Evolutionary conservation across 495 filamentous ascomycete genomes (phyloP).

Genomic region (Evansstolkia leycettana): DNA sequence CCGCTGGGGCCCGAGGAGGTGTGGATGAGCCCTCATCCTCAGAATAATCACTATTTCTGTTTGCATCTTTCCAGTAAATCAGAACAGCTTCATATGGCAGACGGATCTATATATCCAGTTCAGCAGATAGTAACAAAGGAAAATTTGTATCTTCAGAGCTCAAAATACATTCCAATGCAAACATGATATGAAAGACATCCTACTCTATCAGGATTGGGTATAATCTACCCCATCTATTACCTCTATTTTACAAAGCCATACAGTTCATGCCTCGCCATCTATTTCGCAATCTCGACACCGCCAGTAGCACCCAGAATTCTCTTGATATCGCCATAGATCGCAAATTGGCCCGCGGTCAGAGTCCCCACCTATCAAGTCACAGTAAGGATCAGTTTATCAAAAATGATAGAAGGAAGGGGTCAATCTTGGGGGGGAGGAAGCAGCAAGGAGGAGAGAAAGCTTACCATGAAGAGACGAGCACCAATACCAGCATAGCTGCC

Average conservation of each 20-base stretch:
- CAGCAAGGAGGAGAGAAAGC: slow-evolving; percentile 1
- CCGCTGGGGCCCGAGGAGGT: no score
- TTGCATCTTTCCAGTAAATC: no score
- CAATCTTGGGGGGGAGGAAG: no score
- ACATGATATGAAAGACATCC: neutral
- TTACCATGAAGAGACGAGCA: slow-evolving; percentile 66
- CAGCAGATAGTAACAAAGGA: no score
- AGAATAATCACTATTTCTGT: no score
- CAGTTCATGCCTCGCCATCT: slow-evolving; percentile 7
- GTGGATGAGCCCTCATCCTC: no score
- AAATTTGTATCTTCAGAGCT: no score
- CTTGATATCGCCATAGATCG: slow-evolving; percentile 72
- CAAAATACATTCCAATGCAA: no score
- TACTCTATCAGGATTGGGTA: neutral
- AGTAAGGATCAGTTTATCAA: slow-evolving; percentile 1
- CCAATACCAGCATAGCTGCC: slow-evolving; percentile 89
- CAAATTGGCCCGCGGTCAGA: slow-evolving; percentile 87
- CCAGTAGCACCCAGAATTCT: slow-evolving; percentile 51
- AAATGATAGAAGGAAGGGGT: neutral
- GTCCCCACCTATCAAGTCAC: slow-evolving; percentile 46
- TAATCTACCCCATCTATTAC: slow-evolving; percentile 1
- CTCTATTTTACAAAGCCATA: slow-evolving; percentile 2
- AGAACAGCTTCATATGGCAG: no score
- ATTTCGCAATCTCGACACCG: slow-evolving; percentile 67
- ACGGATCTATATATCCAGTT: no score